These are phyloP conservation scores for Hypoxylon rubiginosum DNA, from an alignment of 2,329 filamentous ascomycete genomes.

Conservation along the genomic window DNA sequence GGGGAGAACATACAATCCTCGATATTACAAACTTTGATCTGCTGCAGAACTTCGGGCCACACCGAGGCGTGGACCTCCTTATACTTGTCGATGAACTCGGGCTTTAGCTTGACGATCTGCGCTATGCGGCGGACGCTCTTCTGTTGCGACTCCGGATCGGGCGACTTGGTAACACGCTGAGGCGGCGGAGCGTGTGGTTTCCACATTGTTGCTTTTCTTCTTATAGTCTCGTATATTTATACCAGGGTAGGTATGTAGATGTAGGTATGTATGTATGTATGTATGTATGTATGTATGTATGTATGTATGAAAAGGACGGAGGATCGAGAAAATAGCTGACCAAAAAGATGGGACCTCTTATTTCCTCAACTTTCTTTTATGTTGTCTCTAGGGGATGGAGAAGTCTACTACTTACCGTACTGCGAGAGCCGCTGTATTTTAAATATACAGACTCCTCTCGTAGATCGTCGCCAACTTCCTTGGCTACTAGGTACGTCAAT, in stretches of 20 bases:
- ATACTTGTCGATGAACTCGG: constrained; percentile 75
- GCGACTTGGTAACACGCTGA: constrained; percentile 29
- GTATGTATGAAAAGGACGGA: background rate
- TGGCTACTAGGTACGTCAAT: background rate
- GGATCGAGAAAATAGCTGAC: background rate
- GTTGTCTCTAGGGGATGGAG: background rate
- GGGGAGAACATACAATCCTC: constrained; percentile 72
- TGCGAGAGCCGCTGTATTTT: background rate
- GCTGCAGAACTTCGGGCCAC: constrained; percentile 82
- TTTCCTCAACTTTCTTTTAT: background rate
- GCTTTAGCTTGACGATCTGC: constrained; percentile 80
- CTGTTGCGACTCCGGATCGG: constrained; percentile 48
- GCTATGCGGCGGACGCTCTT: constrained; percentile 70
- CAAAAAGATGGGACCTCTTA: background rate
- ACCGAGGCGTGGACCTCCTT: constrained; percentile 80
- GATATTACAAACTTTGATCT: constrained; percentile 82
- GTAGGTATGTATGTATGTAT: background rate
- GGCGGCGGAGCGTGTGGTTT: constrained; percentile 34
- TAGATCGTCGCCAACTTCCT: background rate
- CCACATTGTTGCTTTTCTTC: constrained; percentile 23
- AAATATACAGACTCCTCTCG: background rate
- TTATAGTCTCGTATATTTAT: background rate
- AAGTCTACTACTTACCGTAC: background rate
- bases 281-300: too few species aligned
- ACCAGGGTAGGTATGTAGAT: too few species aligned